Conservation (phyloP, 345 rosid species). For the Populus deltoides region DNA sequence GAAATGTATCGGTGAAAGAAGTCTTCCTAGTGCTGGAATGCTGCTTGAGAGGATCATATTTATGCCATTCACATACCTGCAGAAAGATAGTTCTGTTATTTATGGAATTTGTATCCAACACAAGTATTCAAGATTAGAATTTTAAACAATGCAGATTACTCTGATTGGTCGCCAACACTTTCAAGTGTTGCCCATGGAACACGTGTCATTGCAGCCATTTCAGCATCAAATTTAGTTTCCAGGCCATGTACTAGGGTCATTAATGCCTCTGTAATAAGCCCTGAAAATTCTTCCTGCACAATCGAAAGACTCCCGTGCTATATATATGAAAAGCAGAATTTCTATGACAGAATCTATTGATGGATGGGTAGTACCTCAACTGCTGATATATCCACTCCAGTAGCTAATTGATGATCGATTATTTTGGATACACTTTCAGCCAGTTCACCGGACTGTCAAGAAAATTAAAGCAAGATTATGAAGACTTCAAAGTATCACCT, state of each 20-base stretch:
- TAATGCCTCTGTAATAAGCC: conserved; percentile 81
- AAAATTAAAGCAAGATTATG: conserved; percentile 27
- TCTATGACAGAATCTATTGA: conserved; percentile 6
- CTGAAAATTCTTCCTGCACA: conserved; percentile 94
- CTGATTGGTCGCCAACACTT: conserved; percentile 97
- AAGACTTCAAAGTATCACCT: background rate
- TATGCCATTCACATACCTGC: conserved; percentile 72
- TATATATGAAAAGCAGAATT: conserved; percentile 19
- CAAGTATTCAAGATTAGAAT: background rate
- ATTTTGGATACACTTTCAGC: conserved; percentile 94
- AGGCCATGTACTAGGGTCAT: conserved; percentile 88
- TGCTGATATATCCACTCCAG: conserved; percentile 82
- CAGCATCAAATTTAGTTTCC: conserved; percentile 92
- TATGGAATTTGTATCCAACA: background rate
- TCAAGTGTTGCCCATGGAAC: conserved; percentile 96
- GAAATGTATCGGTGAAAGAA: conserved; percentile 63
- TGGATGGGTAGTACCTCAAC: conserved; percentile 61
- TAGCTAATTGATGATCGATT: conserved; percentile 79
- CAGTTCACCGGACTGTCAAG: conserved; percentile 78
- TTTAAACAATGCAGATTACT: conserved; percentile 36
- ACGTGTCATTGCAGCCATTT: conserved; percentile 96
- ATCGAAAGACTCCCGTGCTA: conserved; percentile 11
- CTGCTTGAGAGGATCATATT: conserved; percentile 55
- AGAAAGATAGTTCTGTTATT: conserved; percentile 28
- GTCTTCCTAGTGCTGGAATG: conserved; percentile 63